Base-by-base conservation (phyloP, 257 asterid species). In the Schizonepeta tenuifolia region DNA sequence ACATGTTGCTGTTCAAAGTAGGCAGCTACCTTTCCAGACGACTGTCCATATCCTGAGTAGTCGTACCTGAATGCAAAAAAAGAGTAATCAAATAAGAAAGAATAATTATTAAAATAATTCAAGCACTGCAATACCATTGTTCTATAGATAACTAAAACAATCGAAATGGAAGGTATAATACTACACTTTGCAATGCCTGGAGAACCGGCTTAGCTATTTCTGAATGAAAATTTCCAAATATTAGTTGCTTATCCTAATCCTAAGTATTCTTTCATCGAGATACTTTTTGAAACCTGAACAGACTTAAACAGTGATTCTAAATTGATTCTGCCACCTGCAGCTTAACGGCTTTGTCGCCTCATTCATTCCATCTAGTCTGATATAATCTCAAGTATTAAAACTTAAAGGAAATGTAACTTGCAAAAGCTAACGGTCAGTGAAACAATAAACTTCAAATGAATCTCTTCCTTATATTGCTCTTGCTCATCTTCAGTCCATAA, bases 1-100 rank as follows among this genome's bases (percentile, higher is more conserved):
- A 44, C 8, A 47, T 21, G 67, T 24, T 47, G 61, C 51, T 63
- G 47, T 79, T 75, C 28, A 68, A 62, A 65, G 78, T 54, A 67
- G 46, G 70, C 13, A 82, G 79, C 97, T 84, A 95, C 99, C 99
- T 95, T 95, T 78, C 99, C 99, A 10, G 90, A 82, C 61, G 99
- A 95, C 76, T 81, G 96, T 58, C 99, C 99, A 75, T 92, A 95
- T 66, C 99, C 99, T 3, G 99, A 95, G 85, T 95, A 95, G 76
- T 95, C 99, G 77, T 92, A 95, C 88, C 99, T 95, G 86, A 61
- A 79, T 44, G 73, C n/a, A 6, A 12, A 71, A 65, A 67, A 70
- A 73, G 26, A 49, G 68, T 18, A 51, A 72, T 55, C 76, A 69
- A 15, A 77, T 77, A 54, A 70, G 82, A 70, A 53, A 56, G 50